Evolutionary conservation across 1,139 yeast species (phyloP).

Genomic region (Diutina scorzettiae): DNA sequence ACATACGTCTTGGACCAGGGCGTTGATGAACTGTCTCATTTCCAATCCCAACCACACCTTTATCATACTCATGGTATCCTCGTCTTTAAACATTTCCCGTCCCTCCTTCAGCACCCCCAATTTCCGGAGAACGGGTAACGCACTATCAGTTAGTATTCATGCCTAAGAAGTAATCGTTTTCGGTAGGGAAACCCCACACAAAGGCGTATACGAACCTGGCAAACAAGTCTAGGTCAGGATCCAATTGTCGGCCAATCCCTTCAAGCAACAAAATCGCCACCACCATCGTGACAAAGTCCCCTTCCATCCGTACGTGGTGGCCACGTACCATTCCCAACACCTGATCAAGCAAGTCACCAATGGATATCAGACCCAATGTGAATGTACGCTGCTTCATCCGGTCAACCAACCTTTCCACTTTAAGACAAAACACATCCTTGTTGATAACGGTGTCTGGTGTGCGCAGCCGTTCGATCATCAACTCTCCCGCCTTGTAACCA

Average conservation of each 20-base stretch:
- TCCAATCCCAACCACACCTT: slow-evolving; percentile 90
- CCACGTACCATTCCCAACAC: slow-evolving; percentile 82
- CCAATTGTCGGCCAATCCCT: slow-evolving; percentile 90
- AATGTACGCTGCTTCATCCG: slow-evolving; percentile 80
- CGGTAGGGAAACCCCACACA: slow-evolving; percentile 46
- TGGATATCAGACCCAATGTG: slow-evolving; percentile 82
- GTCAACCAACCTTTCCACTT: slow-evolving; percentile 73
- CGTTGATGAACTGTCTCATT: slow-evolving; percentile 73
- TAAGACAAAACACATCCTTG: slow-evolving; percentile 73
- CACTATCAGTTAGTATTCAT: slow-evolving; percentile 35
- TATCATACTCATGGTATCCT: slow-evolving; percentile 63
- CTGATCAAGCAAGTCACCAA: slow-evolving; percentile 81
- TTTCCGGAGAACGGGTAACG: slow-evolving; percentile 80
- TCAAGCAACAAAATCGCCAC: slow-evolving; percentile 82
- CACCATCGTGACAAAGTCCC: slow-evolving; percentile 88
- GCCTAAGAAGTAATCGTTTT: slow-evolving; percentile 12
- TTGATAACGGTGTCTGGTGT: slow-evolving; percentile 89
- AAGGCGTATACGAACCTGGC: slow-evolving; percentile 80
- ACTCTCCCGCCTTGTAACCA: slow-evolving; percentile 88
- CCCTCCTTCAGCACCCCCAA: slow-evolving; percentile 65
- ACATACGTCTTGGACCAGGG: slow-evolving; percentile 72
- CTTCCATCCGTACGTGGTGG: slow-evolving; percentile 97
- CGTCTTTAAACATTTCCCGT: slow-evolving; percentile 41
- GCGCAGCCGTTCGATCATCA: slow-evolving; percentile 88
- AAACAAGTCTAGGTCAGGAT: slow-evolving; percentile 85